Evolutionary conservation across 306 rosid species (phyloP).

Genomic region (Malus sieversii): DNA sequence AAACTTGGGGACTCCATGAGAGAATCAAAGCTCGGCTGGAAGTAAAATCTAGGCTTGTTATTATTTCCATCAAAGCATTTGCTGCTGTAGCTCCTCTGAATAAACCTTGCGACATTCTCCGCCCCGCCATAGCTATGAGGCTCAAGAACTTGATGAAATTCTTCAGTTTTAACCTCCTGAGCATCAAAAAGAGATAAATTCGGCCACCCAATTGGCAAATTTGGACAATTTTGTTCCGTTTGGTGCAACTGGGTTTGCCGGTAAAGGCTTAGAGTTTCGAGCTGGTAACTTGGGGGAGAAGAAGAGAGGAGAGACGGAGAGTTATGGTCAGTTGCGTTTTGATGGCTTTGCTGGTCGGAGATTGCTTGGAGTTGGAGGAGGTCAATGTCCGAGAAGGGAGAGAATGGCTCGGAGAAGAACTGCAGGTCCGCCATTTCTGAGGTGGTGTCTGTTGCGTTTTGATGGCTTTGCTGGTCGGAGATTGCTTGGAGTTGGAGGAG

Average conservation of each 20-base stretch:
- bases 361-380: conserved; percentile 31
- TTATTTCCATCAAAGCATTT: conserved; percentile 36
- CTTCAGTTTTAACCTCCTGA: conserved; percentile 54
- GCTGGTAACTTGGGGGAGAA: conserved; percentile 48
- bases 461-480: conserved; percentile 18
- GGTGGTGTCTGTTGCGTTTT: conserved; percentile 26
- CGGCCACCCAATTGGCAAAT: conserved; percentile 23
- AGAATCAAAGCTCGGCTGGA: conserved; percentile 32
- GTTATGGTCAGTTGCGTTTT: conserved; percentile 26
- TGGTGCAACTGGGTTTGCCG: conserved; percentile 18
- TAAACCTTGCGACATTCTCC: conserved; percentile 41
- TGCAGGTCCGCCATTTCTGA: conserved; percentile 35
- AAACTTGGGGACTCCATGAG: conserved; percentile 34
- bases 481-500: conserved; percentile 31
- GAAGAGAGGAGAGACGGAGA: conserved; percentile 32
- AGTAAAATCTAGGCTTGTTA: conserved; percentile 34
- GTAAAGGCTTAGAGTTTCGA: conserved; percentile 32
- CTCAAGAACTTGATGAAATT: conserved; percentile 31
- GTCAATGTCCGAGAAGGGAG: conserved; percentile 35
- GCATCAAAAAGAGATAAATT: conserved; percentile 32
- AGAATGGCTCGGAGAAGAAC: conserved; percentile 32
- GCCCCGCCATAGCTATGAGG: conserved; percentile 46
- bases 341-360: conserved; percentile 18
- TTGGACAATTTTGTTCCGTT: not conserved
- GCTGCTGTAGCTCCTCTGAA: conserved; percentile 72